A percentile compares a stretch with the other conserved stretches of the same genome.
Evolutionary conservation across 768 basidiomycete species (phyloP).

Genomic region (Termitomyces sp.): DNA sequence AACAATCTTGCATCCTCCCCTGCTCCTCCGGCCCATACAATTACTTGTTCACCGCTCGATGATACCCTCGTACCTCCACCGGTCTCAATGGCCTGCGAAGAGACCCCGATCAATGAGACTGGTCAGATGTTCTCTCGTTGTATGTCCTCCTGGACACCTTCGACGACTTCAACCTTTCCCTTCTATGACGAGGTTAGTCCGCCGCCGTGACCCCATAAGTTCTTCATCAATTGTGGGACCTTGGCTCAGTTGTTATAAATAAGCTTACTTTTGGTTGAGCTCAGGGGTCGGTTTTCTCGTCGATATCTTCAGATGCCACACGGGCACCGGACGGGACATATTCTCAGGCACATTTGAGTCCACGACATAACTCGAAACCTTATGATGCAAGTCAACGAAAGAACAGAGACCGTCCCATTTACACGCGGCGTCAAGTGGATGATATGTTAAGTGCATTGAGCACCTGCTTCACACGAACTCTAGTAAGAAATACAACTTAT

Average conservation of each 20-base stretch:
- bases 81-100: too few relatives aligned
- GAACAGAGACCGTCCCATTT: neutral
- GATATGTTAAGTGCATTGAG: neutral
- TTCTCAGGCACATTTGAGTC: neutral
- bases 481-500: neutral
- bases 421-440: neutral
- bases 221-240: neutral
- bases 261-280: neutral
- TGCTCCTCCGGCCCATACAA: neutral
- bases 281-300: neutral
- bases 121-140: neutral
- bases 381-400: neutral
- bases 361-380: neutral
- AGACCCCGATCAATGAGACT: neutral
- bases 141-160: neutral
- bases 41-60: neutral
- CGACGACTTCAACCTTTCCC: too few relatives aligned
- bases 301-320: neutral
- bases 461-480: neutral
- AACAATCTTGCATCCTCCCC: too few relatives aligned
- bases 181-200: neutral
- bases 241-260: too few relatives aligned
- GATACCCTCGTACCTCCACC: neutral
- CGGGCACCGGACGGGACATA: neutral
- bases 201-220: too few relatives aligned